Conservation (phyloP, 2,329 filamentous ascomycete genomes). For the Beauveria bassiana region DNA sequence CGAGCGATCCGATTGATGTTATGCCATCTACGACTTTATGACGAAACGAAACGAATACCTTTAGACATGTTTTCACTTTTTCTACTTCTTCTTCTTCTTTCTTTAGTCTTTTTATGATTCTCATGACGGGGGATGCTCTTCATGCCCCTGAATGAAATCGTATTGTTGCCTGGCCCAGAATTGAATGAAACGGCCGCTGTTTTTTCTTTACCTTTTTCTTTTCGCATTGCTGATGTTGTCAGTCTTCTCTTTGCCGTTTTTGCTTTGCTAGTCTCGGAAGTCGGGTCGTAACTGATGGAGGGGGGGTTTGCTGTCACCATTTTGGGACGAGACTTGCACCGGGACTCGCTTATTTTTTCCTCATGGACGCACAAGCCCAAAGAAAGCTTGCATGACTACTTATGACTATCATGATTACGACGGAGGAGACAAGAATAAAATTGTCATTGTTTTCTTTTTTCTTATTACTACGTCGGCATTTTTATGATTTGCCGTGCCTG, state of each 20-base stretch:
- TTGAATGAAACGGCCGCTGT: background rate
- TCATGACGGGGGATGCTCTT: background rate
- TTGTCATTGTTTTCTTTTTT: background rate
- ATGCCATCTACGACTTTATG: conserved; percentile 19
- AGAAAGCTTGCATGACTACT: background rate
- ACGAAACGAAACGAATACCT: conserved; percentile 19
- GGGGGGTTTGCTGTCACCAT: background rate
- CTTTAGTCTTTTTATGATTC: background rate
- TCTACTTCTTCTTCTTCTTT: background rate
- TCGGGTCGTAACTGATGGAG: background rate
- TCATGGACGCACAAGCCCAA: background rate
- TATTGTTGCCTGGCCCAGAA: background rate
- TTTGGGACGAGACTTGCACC: background rate
- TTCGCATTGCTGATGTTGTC: background rate
- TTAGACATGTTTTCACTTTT: conserved; percentile 13
- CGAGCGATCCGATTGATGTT: conserved; percentile 12
- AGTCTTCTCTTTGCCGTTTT: background rate
- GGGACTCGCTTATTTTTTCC: background rate
- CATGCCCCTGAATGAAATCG: background rate
- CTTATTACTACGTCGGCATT: background rate
- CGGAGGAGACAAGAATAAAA: background rate
- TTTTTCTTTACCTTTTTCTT: background rate
- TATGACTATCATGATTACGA: conserved; percentile 1
- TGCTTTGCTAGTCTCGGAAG: background rate
- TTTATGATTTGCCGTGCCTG: background rate